phyloP scores from a whole-genome alignment of 106 monocot species.

The Hemerocallis citrina region DNA sequence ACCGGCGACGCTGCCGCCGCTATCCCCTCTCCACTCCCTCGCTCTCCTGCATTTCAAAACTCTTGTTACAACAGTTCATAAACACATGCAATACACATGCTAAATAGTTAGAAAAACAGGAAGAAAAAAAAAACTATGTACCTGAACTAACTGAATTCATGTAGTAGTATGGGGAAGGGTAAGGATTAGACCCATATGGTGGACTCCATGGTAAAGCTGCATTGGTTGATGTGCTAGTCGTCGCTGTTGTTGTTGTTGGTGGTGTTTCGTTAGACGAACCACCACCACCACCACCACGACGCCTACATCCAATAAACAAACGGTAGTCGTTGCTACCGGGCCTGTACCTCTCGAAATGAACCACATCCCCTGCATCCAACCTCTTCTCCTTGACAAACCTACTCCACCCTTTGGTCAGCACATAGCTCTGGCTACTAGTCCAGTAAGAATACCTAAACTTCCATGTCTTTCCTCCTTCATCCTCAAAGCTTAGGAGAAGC shows the following conservation, averaged over 20 bases:
- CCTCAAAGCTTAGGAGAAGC: constrained; percentile 58
- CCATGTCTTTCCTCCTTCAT: constrained; percentile 49
- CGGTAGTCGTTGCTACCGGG: not conserved
- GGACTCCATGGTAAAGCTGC: constrained; percentile 16
- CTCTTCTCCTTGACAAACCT: constrained; percentile 62
- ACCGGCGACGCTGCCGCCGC: not conserved
- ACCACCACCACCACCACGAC: not conserved
- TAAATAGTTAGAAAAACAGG: not conserved
- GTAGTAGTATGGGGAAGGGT: constrained; percentile 7
- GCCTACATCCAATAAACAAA: constrained; percentile 25
- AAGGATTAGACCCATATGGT: not conserved
- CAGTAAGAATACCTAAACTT: constrained; percentile 75
- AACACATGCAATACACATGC: not conserved
- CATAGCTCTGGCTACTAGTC: constrained; percentile 81
- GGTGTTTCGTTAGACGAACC: not conserved
- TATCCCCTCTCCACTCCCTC: not conserved
- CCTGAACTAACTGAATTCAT: constrained; percentile 18
- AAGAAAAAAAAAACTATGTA: not conserved
- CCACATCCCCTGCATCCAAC: constrained; percentile 51
- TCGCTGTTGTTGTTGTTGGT: not conserved
- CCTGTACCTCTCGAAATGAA: constrained; percentile 32
- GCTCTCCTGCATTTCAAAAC: constrained; percentile 9
- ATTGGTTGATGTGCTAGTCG: not conserved
- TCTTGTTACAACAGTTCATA: not conserved
- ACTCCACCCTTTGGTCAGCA: constrained; percentile 82